A percentile compares a stretch with the other conserved stretches of the same genome.
Evolutionary conservation across 2,329 filamentous ascomycete genomes (phyloP).

Genomic region (Botryotinia globosa): DNA sequence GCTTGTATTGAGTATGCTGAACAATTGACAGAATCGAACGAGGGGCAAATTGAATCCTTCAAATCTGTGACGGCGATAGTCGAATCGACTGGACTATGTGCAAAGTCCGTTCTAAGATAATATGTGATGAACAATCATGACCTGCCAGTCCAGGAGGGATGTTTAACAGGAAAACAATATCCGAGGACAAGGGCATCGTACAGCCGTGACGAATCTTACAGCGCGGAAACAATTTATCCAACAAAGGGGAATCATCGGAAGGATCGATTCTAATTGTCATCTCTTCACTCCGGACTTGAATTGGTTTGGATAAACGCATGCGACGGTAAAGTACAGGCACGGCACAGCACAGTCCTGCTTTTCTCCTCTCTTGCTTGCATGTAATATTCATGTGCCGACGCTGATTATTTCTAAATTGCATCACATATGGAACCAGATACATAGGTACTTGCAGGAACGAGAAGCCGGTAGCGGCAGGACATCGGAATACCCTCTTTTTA

Average conservation of each 20-base stretch:
- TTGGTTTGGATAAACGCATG: constrained; percentile 15
- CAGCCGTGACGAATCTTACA: neutral
- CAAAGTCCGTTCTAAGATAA: too few relatives aligned
- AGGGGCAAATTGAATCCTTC: constrained; percentile 16
- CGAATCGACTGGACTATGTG: neutral
- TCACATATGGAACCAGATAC: constrained; percentile 12
- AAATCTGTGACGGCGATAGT: constrained; percentile 3
- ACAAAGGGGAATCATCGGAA: neutral
- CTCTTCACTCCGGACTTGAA: neutral
- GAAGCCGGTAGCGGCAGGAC: constrained; percentile 2
- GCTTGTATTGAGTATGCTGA: neutral
- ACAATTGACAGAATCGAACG: neutral
- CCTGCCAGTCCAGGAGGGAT: neutral
- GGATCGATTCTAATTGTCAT: neutral
- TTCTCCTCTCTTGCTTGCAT: constrained; percentile 16
- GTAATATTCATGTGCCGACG: constrained; percentile 3
- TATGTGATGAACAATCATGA: neutral
- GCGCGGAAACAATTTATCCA: constrained; percentile 9
- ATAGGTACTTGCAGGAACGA: neutral
- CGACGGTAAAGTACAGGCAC: constrained; percentile 19
- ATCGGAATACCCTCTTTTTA: constrained; percentile 13
- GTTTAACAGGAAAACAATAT: neutral
- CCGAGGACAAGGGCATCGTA: neutral
- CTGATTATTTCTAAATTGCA: constrained; percentile 14
- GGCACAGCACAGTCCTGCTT: constrained; percentile 9